phyloP scores from a whole-genome alignment of 1,284 basidiomycete genomes.

The Pseudozyma sp. region DNA sequence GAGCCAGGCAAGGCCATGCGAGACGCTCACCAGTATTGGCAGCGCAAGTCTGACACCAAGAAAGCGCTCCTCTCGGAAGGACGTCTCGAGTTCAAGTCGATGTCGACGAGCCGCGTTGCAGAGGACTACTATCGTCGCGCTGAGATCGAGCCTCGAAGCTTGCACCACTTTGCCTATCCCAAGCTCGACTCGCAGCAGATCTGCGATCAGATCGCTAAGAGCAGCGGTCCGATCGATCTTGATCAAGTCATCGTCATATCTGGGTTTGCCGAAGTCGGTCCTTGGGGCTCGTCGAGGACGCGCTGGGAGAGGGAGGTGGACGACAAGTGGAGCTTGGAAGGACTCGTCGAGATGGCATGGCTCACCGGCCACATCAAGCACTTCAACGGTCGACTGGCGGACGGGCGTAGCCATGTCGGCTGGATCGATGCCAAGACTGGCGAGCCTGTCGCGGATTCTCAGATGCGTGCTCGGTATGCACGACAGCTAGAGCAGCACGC shows the following conservation, averaged over 20 bases:
- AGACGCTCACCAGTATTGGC: slow-evolving; percentile 1
- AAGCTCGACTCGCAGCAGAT: slow-evolving; percentile 74
- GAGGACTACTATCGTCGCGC: slow-evolving; percentile 70
- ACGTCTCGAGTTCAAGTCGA: slow-evolving; percentile 89
- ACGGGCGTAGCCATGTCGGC: slow-evolving; percentile 84
- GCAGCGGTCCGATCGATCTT: slow-evolving; percentile 76
- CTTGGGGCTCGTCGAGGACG: slow-evolving; percentile 96
- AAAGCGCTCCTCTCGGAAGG: slow-evolving; percentile 91
- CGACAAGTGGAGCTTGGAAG: slow-evolving; percentile 72
- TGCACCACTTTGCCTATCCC: slow-evolving; percentile 96
- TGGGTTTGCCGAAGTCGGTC: slow-evolving; percentile 95
- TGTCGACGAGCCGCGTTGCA: slow-evolving; percentile 73
- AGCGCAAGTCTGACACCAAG: slow-evolving; percentile 71
- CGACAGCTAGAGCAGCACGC: slow-evolving; percentile 90
- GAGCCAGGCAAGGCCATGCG: neutral
- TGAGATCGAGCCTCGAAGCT: slow-evolving; percentile 94
- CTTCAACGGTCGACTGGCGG: slow-evolving; percentile 92
- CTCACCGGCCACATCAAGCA: slow-evolving; percentile 99
- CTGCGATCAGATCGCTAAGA: slow-evolving; percentile 74
- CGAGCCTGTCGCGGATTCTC: slow-evolving; percentile 98
- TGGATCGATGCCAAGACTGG: slow-evolving; percentile 94
- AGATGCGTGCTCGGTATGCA: slow-evolving; percentile 91
- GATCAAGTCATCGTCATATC: slow-evolving; percentile 95
- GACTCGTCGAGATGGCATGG: slow-evolving; percentile 99
- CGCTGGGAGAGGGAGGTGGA: slow-evolving; percentile 86